Conservation (phyloP, 352 stramenopile genomes). For the Aphanomyces euteiches region DNA sequence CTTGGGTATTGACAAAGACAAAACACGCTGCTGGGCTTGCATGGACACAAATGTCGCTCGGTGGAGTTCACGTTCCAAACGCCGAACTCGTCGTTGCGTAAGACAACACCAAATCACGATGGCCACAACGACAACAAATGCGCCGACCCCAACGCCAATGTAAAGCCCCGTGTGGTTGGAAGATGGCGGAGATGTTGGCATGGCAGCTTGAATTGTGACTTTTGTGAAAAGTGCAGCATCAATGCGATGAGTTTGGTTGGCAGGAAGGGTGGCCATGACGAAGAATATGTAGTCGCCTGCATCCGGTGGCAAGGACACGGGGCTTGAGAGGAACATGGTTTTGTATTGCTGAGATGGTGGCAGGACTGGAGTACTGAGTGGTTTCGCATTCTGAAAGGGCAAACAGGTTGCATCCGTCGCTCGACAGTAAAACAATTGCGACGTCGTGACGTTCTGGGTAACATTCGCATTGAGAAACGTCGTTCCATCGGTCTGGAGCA, state of each 20-base stretch:
- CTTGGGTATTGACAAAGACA: too few species aligned
- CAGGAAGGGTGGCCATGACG: not conserved
- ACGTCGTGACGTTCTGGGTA: conserved; percentile 17
- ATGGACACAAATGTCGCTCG: not conserved
- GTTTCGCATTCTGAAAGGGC: not conserved
- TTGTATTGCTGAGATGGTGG: not conserved
- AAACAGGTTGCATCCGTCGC: not conserved
- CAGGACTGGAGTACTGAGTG: not conserved
- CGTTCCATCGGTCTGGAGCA: not conserved
- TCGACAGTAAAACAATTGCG: conserved; percentile 5
- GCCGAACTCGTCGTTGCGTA: conserved; percentile 11
- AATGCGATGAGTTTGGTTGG: not conserved
- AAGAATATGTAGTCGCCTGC: conserved; percentile 8
- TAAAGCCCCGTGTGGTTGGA: not conserved
- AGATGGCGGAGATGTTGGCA: not conserved
- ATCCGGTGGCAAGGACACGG: not conserved
- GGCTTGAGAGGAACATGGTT: not conserved
- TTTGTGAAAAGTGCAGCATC: conserved; percentile 6
- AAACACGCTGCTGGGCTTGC: not conserved
- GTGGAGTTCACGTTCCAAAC: not conserved
- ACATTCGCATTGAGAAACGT: not conserved
- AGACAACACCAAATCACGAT: not conserved
- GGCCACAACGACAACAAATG: not conserved
- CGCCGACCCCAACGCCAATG: conserved; percentile 9
- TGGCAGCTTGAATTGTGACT: not conserved